Conservation (phyloP, 2,329 filamentous ascomycete species). For the Botrytis medusae region DNA sequence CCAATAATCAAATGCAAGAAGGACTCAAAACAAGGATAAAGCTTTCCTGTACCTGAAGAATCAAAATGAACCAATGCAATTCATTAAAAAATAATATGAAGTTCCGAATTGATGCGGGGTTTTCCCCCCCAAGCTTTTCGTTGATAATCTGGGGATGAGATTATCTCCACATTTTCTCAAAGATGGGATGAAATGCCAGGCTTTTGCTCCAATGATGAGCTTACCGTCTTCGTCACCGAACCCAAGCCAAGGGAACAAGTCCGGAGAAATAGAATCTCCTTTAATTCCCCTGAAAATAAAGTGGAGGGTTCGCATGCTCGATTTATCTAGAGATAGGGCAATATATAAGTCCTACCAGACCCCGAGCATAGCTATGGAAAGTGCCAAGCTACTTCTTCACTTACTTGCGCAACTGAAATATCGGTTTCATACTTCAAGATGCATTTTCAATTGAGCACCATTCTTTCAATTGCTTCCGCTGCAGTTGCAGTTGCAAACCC, state of each 20-base stretch:
- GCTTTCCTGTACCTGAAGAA: background rate
- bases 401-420: background rate
- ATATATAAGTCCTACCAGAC: conserved; percentile 13
- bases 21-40: background rate
- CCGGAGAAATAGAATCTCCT: conserved; percentile 16
- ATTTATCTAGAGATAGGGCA: background rate
- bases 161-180: background rate
- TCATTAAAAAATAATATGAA: background rate
- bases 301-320: conserved; percentile 1
- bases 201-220: background rate
- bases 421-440: conserved; percentile 28
- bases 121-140: background rate
- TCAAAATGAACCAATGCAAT: background rate
- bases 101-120: conserved; percentile 4
- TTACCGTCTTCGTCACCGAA: conserved; percentile 6
- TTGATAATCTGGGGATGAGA: conserved; percentile 13
- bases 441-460: conserved; percentile 31
- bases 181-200: conserved; percentile 8
- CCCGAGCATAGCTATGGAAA: background rate
- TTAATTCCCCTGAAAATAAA: background rate
- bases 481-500: conserved; percentile 31
- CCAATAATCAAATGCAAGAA: conserved; percentile 1
- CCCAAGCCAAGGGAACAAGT: background rate
- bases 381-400: background rate
- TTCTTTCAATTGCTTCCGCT: conserved; percentile 32